Conservation (phyloP, 371 early-diverging fungal species). For the Fennellomyces sp. region DNA sequence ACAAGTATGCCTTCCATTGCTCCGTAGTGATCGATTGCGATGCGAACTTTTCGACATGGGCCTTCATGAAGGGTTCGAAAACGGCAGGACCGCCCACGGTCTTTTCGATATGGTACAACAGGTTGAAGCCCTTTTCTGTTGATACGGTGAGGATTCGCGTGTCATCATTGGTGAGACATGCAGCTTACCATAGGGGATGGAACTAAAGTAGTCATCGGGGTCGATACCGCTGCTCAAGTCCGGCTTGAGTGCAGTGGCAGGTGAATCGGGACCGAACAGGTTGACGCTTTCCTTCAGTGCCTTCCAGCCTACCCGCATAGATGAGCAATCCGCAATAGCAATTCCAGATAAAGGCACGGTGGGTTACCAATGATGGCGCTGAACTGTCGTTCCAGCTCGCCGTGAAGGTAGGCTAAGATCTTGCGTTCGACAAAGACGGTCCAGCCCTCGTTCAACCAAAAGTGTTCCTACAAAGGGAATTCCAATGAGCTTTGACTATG, state of each 20-base stretch:
- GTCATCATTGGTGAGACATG: not conserved
- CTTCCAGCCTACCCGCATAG: constrained; percentile 60
- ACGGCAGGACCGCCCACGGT: constrained; percentile 81
- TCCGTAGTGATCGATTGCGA: constrained; percentile 87
- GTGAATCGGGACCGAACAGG: constrained; percentile 75
- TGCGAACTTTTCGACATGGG: constrained; percentile 83
- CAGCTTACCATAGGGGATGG: constrained; percentile 86
- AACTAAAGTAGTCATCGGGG: constrained; percentile 94
- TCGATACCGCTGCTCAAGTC: constrained; percentile 78
- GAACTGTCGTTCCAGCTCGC: constrained; percentile 85
- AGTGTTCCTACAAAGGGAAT: constrained; percentile 68
- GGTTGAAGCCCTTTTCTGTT: constrained; percentile 88
- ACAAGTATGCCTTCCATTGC: constrained; percentile 86
- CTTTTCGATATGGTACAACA: constrained; percentile 91
- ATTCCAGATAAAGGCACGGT: no score
- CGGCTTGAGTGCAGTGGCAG: constrained; percentile 80
- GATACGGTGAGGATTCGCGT: not conserved
- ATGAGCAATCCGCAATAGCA: no score
- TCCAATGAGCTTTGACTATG: no score
- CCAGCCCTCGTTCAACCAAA: constrained; percentile 96
- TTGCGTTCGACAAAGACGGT: constrained; percentile 95
- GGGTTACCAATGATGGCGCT: constrained; percentile 81
- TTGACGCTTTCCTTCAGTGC: constrained; percentile 80
- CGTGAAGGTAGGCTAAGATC: constrained; percentile 78
- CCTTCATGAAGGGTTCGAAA: constrained; percentile 86